These are phyloP conservation scores for Fusarium chuoi DNA, from an alignment of 2,329 filamentous ascomycete genomes.

Conservation along the genomic window DNA sequence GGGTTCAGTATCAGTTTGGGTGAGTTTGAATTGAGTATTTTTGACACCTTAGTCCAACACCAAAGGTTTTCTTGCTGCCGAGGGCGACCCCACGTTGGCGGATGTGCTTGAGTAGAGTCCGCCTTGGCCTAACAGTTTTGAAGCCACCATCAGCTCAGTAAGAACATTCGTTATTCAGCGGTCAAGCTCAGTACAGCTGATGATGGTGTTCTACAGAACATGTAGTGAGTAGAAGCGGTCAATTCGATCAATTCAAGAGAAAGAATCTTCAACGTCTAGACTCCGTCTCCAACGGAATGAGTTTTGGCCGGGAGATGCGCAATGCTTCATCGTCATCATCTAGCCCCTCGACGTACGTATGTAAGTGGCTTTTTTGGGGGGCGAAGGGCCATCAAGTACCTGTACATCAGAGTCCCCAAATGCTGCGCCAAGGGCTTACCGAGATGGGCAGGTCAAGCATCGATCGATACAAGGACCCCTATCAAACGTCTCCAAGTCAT, in stretches of 20 bases:
- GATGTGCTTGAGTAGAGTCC: conserved; percentile 22
- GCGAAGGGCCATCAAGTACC: conserved; percentile 19
- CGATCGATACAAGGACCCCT: conserved; percentile 18
- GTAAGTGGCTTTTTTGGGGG: conserved; percentile 31
- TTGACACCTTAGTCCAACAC: background rate
- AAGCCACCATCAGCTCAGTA: conserved; percentile 27
- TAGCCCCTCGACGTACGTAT: conserved; percentile 15
- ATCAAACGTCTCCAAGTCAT: conserved; percentile 10
- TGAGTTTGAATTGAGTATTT: background rate
- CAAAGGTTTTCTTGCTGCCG: background rate
- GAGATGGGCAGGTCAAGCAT: conserved; percentile 33
- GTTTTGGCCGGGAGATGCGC: conserved; percentile 13
- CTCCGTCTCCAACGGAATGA: background rate
- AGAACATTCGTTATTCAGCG: conserved; percentile 14
- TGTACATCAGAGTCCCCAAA: conserved; percentile 1
- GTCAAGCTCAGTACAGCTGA: background rate
- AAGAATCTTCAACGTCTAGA: background rate
- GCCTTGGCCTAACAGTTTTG: conserved; percentile 19
- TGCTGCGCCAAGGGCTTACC: conserved; percentile 21
- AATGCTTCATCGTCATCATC: conserved; percentile 35
- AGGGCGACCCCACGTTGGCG: conserved; percentile 21
- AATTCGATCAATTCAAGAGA: background rate
- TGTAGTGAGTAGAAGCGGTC: background rate
- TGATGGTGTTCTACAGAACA: background rate
- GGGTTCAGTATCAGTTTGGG: fast-evolving